These are phyloP conservation scores for Periconia sp. DNA, from an alignment of 2,329 filamentous ascomycete species.

Conservation along the genomic window DNA sequence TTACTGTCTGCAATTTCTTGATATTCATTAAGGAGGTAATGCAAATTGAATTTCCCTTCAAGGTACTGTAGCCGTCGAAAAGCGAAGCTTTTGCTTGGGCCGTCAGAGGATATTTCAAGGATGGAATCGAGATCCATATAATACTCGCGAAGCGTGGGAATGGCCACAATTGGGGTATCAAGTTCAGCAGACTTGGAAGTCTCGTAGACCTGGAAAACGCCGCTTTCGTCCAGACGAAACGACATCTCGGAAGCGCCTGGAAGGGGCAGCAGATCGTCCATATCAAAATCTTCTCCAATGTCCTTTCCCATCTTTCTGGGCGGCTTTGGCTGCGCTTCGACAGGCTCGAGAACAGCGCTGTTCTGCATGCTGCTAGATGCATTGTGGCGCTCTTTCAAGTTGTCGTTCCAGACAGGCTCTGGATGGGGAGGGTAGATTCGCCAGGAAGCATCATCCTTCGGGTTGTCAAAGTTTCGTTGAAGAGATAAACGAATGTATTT, in stretches of 20 bases:
- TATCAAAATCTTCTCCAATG: slow-evolving; percentile 90
- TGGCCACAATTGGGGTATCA: slow-evolving; percentile 73
- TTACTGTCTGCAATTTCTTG: slow-evolving; percentile 98
- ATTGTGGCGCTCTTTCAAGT: slow-evolving; percentile 54
- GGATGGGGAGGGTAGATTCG: slow-evolving; percentile 89
- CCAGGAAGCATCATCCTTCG: slow-evolving; percentile 83
- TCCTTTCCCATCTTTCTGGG: slow-evolving; percentile 86
- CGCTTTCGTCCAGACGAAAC: slow-evolving; percentile 79
- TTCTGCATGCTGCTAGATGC: slow-evolving; percentile 47
- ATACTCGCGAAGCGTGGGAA: slow-evolving; percentile 93
- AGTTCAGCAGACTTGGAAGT: slow-evolving; percentile 66
- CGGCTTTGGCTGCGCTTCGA: slow-evolving; percentile 46
- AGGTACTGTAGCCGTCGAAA: slow-evolving; percentile 93
- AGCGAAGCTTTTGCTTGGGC: slow-evolving; percentile 95
- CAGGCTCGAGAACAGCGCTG: slow-evolving; percentile 39
- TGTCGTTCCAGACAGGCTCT: slow-evolving; percentile 83
- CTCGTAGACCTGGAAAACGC: slow-evolving; percentile 93
- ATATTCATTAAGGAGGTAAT: slow-evolving; percentile 92
- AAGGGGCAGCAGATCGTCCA: slow-evolving; percentile 77
- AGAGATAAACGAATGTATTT: slow-evolving; percentile 88
- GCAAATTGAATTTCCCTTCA: slow-evolving; percentile 96
- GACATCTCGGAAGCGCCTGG: slow-evolving; percentile 73
- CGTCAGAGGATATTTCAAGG: slow-evolving; percentile 88
- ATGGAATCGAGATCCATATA: slow-evolving; percentile 93
- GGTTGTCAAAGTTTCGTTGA: slow-evolving; percentile 83